phyloP scores from a whole-genome alignment of 805 yeast species.

The Lipomyces lipofer region DNA sequence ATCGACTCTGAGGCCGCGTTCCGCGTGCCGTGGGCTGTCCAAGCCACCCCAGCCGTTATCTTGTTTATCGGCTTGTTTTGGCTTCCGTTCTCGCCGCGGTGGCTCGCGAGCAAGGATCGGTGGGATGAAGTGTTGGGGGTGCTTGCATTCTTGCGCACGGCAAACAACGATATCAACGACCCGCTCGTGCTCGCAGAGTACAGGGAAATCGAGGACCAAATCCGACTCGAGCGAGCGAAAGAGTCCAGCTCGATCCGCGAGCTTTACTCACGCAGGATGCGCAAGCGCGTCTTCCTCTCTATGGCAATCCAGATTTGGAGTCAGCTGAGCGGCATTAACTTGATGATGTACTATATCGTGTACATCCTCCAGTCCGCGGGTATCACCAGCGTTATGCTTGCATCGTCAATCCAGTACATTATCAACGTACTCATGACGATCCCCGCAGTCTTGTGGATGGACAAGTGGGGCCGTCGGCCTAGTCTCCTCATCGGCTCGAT shows the following conservation, averaged over 20 bases:
- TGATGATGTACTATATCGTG: slow-evolving; percentile 51
- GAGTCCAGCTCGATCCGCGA: slow-evolving; percentile 15
- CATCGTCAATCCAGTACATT: slow-evolving; percentile 48
- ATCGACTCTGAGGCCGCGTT: slow-evolving; percentile 51
- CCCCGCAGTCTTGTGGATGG: slow-evolving; percentile 57
- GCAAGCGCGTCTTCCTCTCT: slow-evolving; percentile 43
- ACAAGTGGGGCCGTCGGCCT: slow-evolving; percentile 66
- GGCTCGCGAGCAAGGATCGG: slow-evolving; percentile 51
- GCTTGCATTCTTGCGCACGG: slow-evolving; percentile 49
- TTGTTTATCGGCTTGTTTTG: slow-evolving; percentile 46
- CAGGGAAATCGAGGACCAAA: slow-evolving; percentile 30
- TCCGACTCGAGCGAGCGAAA: slow-evolving; percentile 27
- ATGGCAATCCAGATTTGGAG: slow-evolving; percentile 36
- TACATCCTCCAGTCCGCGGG: slow-evolving; percentile 51
- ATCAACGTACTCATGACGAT: slow-evolving; percentile 54
- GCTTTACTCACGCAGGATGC: slow-evolving; percentile 15
- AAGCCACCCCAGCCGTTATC: slow-evolving; percentile 53
- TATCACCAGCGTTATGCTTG: slow-evolving; percentile 49
- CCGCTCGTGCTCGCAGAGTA: slow-evolving; percentile 30
- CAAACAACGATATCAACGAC: slow-evolving; percentile 31
- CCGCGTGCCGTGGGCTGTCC: slow-evolving; percentile 64
- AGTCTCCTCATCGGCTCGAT: slow-evolving; percentile 61
- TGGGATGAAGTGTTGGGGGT: slow-evolving; percentile 58
- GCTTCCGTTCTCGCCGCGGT: slow-evolving; percentile 45
- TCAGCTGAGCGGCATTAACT: slow-evolving; percentile 47